Percentiles rank a stretch among this genome's conserved stretches.
Conservation (phyloP, 225 moss, liverwort and hornwort species). For the Marchantia polymorpha region DNA sequence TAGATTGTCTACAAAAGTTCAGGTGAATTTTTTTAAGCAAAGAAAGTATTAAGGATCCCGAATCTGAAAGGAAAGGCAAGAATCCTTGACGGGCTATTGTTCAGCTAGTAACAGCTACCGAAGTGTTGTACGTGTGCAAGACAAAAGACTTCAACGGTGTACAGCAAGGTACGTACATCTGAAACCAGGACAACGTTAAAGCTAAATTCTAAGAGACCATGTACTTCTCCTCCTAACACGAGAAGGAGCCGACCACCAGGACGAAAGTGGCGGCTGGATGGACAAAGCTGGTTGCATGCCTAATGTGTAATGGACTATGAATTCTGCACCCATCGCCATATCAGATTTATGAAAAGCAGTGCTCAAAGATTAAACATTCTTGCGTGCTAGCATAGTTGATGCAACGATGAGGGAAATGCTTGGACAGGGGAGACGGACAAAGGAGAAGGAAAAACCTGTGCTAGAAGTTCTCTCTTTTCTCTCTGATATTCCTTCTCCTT, state of each 20-base stretch:
- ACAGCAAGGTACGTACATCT: not conserved
- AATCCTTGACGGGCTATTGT: not conserved
- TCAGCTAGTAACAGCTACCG: not conserved
- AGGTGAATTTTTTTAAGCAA: not conserved
- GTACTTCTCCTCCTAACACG: no score
- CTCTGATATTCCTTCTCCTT: constrained; percentile 14
- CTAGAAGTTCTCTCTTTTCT: constrained; percentile 39
- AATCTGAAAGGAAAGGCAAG: no score
- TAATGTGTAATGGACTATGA: not conserved
- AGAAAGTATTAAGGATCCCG: no score
- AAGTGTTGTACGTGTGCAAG: not conserved
- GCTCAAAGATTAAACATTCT: not conserved
- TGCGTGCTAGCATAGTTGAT: not conserved
- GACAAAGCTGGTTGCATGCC: not conserved
- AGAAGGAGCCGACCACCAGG: not conserved
- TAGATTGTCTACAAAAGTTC: not conserved
- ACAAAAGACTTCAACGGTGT: not conserved
- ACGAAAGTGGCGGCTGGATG: not conserved
- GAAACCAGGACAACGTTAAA: no score
- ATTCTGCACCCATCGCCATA: not conserved
- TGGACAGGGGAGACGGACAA: no score
- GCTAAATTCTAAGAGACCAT: no score
- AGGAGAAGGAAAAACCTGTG: constrained; percentile 25
- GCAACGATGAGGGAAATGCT: not conserved
- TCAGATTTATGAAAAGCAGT: not conserved